phyloP scores from a whole-genome alignment of 176 grass and related monocot species.

The Cenchrus fungigraminus region DNA sequence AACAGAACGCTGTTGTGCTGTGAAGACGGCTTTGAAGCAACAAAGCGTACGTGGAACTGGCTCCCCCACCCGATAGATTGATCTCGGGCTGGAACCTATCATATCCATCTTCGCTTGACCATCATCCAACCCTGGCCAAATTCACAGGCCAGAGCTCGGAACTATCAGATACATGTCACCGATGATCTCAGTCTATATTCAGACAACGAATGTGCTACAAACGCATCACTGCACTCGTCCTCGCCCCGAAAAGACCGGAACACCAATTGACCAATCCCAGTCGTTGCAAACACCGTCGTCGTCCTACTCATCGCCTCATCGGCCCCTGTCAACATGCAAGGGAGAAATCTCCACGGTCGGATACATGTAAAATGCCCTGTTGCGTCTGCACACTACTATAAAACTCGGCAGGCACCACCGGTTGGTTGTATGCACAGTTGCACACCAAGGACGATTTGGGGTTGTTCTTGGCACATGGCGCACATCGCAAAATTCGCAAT shows the following conservation, averaged over 20 bases:
- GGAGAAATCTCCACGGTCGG: no score
- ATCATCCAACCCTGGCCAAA: background rate
- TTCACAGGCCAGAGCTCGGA: background rate
- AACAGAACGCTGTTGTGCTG: background rate
- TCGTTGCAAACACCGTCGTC: background rate
- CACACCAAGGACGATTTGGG: conserved; percentile 12
- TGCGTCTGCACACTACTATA: background rate
- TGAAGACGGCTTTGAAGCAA: background rate
- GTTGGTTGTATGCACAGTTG: background rate
- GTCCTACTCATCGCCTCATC: background rate
- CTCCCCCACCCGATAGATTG: background rate
- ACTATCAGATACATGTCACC: background rate
- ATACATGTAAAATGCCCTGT: background rate
- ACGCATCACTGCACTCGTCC: no score
- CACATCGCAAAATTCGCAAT: background rate
- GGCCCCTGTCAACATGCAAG: no score
- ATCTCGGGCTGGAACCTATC: background rate
- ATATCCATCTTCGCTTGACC: background rate
- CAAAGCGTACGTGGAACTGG: background rate
- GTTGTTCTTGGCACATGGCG: background rate
- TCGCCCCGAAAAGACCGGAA: background rate
- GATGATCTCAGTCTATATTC: no score
- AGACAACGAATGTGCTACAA: no score
- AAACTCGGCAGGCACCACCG: background rate
- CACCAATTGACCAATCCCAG: no score